These are phyloP conservation scores for Fagopyrum homotropicum DNA, from an alignment of 148 eudicot genomes.

Conservation along the genomic window DNA sequence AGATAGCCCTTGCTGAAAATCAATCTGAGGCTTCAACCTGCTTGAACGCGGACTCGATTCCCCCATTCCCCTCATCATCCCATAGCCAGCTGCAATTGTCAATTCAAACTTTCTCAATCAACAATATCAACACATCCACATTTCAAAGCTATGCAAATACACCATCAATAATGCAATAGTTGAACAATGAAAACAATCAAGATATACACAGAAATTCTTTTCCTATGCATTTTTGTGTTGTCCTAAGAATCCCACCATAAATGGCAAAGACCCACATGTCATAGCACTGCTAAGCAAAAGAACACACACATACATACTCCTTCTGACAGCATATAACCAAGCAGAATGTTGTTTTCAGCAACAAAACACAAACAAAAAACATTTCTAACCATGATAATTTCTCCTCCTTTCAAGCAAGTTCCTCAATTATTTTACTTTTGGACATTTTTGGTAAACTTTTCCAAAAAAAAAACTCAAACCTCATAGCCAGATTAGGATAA, in stretches of 20 bases:
- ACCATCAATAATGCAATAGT: neutral
- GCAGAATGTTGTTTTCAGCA: no score
- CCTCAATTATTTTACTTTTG: no score
- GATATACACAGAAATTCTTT: neutral
- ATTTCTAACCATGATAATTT: no score
- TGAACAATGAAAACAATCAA: neutral
- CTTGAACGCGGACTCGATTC: constrained; percentile 18
- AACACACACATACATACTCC: neutral
- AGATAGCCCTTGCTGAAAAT: constrained; percentile 25
- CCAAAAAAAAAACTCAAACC: neutral
- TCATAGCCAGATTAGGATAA: neutral
- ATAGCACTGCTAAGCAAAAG: neutral
- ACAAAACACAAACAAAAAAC: no score
- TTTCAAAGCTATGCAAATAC: no score
- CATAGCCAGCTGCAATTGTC: neutral
- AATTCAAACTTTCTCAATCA: neutral
- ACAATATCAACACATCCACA: neutral
- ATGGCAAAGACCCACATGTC: no score
- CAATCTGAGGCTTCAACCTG: constrained; percentile 29
- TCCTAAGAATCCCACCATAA: neutral
- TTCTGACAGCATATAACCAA: no score
- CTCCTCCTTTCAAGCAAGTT: no score
- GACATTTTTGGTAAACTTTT: no score
- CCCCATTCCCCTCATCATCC: neutral
- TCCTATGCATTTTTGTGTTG: neutral